Evolutionary conservation across 257 asterid species (phyloP), one percentile per base, ranked within the genome.

Genomic region (Gardenia jasminoides): DNA sequence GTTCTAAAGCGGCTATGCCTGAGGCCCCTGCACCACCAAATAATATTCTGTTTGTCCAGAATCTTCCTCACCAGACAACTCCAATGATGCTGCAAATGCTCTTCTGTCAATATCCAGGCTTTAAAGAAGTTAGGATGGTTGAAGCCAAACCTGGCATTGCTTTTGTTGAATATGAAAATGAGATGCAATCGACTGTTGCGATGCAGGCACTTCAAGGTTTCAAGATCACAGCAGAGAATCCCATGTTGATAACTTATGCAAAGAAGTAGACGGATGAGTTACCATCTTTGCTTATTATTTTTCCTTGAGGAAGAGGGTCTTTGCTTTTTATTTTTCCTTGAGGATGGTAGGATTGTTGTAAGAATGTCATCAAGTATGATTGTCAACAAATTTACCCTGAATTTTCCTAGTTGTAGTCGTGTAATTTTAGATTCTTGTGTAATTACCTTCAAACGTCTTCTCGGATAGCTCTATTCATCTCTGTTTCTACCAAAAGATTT

Each of bases 21-120:
- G 99, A 92, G 83, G 98, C 84, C 9, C 99, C 99, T 67, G 98
- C 97, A 75, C 99, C 98, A 30, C 99, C 99, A 75, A 96, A 96
- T 68, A 93, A 85, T 88, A 93, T 95, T 76, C 74, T 95, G 81
- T 92, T 95, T 81, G 67, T 93, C 85, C 98, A 96, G 85, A 96
- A 90, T 80, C 96, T 96, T 69, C 98, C 98, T 64, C 99, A 92
- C 79, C 97, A 93, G 84, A 85, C 99, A 70, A 96, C 96, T 33
- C 87, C 98, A 26, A 90, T 96, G 92, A 93, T 92, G 98, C 91
- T 96, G 75, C 99, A 96, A 84, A 93, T 96, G 99, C 91, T 96
- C 74, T 96, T 91, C 87, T 88, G 91, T 72, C 98, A 93, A 74
- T 89, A 88, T 77, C 86, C 93, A 6, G 98, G 99, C 33, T 96